Percentiles rank a stretch among this genome's conserved stretches.
Conservation (phyloP, 2,329 filamentous ascomycete genomes). For the Pseudopithomyces maydicus region DNA sequence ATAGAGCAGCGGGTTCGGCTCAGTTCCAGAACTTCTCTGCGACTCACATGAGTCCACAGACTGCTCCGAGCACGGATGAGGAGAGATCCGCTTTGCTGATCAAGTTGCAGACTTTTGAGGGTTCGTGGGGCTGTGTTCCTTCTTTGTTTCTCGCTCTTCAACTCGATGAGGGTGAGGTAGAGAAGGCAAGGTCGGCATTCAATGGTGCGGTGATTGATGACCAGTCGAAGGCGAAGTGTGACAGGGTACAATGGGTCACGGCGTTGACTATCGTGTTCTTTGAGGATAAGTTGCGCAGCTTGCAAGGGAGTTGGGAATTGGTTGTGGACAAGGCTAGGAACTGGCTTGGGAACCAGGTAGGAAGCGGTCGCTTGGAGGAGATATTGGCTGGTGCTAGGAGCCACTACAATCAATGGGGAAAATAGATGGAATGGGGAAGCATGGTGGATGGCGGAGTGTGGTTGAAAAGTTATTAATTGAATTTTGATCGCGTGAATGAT, state of each 20-base stretch:
- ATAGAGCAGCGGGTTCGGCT: too few relatives aligned
- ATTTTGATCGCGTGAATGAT: too few relatives aligned
- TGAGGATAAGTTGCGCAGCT: constrained; percentile 49
- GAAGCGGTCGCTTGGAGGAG: constrained; percentile 2
- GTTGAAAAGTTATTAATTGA: too few relatives aligned
- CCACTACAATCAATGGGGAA: background rate
- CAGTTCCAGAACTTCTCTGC: too few relatives aligned
- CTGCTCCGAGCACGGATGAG: constrained; percentile 20
- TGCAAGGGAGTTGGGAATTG: constrained; percentile 67
- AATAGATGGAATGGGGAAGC: background rate
- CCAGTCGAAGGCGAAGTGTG: background rate
- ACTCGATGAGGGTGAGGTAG: background rate
- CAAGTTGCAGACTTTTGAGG: constrained; percentile 60
- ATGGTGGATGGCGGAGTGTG: too few relatives aligned
- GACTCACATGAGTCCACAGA: background rate
- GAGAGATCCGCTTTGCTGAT: constrained; percentile 54
- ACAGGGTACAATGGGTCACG: constrained; percentile 36
- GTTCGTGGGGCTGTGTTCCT: constrained; percentile 54
- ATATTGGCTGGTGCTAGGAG: constrained; percentile 5
- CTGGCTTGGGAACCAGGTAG: constrained; percentile 38
- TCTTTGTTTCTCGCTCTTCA: constrained; percentile 21
- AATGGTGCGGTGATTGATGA: background rate
- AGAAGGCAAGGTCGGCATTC: constrained; percentile 11
- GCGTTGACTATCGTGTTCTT: constrained; percentile 57
- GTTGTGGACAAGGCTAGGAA: constrained; percentile 63